Evolutionary conservation across 2,329 filamentous ascomycete genomes (phyloP), one percentile per base, ranked within the genome.

Genomic region (Fusarium clavum): DNA sequence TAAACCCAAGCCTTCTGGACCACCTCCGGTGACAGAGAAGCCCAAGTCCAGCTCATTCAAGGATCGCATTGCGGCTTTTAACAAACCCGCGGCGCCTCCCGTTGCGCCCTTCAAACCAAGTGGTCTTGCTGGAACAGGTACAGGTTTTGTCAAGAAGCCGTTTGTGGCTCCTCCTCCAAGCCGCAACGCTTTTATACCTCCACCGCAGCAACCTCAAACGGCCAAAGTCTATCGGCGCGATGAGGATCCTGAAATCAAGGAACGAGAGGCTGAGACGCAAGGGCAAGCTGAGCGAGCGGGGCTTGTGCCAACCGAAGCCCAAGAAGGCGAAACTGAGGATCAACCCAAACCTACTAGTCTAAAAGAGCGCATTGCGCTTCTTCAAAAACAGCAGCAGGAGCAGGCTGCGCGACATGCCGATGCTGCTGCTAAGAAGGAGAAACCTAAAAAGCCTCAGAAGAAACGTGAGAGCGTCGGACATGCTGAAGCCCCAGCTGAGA

Each of bases 61-160:
- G 77, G 96, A 98, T 81, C 92, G 96, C 68, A 97, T 99, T 78
- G 96, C 96, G 34, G 95, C 96, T 46, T 99, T 99, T 83, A 99
- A 99, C 81, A 96, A 95, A 79, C 85, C 93, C 46, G 89, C 92
- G 40, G 94, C 94, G 8, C 90, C 94, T 5, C 96, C 96, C 11
- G 85, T 96, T 64, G 88, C 94, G n/a, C 96, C 96, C 2, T 95
- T 97, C 82, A 97, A 97, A 78, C 93, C 94, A 22, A 86, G 87
- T 64, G 89, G 89, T 4, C 81, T 91, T 27, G 83, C 85, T 61
- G 83, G 76, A 20, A 68, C 88, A 62, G 83, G 87, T 49, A 86
- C 86, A 68, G 86, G 86, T 56, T 98, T 98, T 77, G 90, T 99
- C 81, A 98, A 95, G 86, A 98, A 98, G 81, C 94, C 95, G 1